Percentiles rank a stretch among this genome's conserved stretches.
These are phyloP conservation scores for Phaeosphaeriaceae sp. DNA, from an alignment of 2,329 filamentous ascomycete species.

Conservation along the genomic window DNA sequence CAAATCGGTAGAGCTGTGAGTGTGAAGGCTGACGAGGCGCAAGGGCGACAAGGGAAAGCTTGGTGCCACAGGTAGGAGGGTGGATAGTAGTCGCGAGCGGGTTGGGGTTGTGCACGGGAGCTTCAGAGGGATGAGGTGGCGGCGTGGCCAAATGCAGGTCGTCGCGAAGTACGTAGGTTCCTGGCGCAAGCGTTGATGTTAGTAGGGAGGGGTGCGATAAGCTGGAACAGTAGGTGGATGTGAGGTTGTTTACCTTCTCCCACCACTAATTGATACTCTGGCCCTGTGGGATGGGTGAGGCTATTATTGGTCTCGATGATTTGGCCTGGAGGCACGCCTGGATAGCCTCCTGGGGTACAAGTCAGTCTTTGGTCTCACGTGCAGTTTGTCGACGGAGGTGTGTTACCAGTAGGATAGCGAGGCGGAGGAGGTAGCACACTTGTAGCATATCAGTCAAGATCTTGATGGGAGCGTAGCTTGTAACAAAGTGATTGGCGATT, in stretches of 20 bases:
- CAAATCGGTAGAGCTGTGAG: conserved; percentile 51
- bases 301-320: conserved; percentile 95
- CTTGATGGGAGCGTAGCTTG: conserved; percentile 23
- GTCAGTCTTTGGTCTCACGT: neutral
- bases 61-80: conserved; percentile 84
- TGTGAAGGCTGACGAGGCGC: conserved; percentile 59
- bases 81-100: conserved; percentile 84
- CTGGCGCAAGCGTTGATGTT: conserved; percentile 54
- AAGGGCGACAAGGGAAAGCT: conserved; percentile 77
- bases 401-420: conserved; percentile 72
- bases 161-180: conserved; percentile 89
- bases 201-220: conserved; percentile 18
- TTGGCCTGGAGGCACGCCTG: conserved; percentile 73
- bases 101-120: conserved; percentile 84
- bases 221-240: too few species aligned
- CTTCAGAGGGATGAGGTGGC: conserved; percentile 93
- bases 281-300: conserved; percentile 77
- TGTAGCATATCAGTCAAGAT: conserved; percentile 33
- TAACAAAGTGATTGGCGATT: conserved; percentile 34
- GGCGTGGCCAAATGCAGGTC: conserved; percentile 92
- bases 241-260: conserved; percentile 94
- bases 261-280: conserved; percentile 88
- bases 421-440: conserved; percentile 80
- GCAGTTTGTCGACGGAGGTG: neutral
- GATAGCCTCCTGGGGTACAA: conserved; percentile 60